Evolutionary conservation across 768 basidiomycete species (phyloP).

Genomic region (Leccinum obscurum): DNA sequence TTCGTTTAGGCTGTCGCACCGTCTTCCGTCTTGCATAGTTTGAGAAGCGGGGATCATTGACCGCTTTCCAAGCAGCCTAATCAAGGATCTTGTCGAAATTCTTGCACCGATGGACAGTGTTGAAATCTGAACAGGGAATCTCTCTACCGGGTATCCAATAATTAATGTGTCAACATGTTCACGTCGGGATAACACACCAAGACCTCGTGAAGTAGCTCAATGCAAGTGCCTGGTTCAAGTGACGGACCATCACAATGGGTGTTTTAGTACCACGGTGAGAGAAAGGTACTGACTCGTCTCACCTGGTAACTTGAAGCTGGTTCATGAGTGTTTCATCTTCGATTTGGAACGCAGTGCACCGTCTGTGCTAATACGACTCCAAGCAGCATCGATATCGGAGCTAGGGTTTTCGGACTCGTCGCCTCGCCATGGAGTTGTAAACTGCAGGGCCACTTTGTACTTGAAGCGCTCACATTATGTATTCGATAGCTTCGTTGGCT

Average conservation of each 20-base stretch:
- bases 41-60: not conserved
- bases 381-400: slow-evolving; percentile 14
- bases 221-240: slow-evolving; percentile 4
- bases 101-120: slow-evolving; percentile 41
- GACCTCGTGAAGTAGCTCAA: slow-evolving; percentile 7
- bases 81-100: slow-evolving; percentile 84
- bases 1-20: not conserved
- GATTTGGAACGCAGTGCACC: slow-evolving; percentile 7
- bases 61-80: slow-evolving; percentile 48
- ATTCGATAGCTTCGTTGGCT: slow-evolving; percentile 11
- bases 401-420: slow-evolving; percentile 5
- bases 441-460: slow-evolving; percentile 8
- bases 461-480: slow-evolving; percentile 1
- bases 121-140: not conserved
- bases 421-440: slow-evolving; percentile 9
- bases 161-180: slow-evolving; percentile 4
- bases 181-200: slow-evolving; percentile 13
- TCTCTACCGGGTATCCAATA: slow-evolving; percentile 8
- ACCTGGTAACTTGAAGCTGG: slow-evolving; percentile 1
- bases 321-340: slow-evolving; percentile 2
- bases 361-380: slow-evolving; percentile 6
- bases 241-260: too few species aligned
- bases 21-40: not conserved
- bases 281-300: not conserved
- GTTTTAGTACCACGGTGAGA: too few species aligned